Percentiles rank a stretch among this genome's conserved stretches.
Conservation (phyloP, 2,329 filamentous ascomycete genomes). For the Pyrenophora seminiperda region DNA sequence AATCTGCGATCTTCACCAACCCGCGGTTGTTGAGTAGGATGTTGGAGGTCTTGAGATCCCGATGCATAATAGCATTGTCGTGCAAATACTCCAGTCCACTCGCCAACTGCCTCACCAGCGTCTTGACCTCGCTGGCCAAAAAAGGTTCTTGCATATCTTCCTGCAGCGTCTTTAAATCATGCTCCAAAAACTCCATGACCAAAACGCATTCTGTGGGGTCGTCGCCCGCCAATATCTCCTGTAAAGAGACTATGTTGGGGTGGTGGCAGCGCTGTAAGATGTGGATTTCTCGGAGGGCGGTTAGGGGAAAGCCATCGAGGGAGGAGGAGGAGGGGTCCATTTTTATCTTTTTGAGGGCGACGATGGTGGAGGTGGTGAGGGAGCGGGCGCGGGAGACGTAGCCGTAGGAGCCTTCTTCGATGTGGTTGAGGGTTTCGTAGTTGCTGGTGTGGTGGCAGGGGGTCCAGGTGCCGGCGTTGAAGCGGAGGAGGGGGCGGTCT, state of each 20-base stretch:
- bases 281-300: constrained; percentile 90
- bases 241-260: constrained; percentile 78
- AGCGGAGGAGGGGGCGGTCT: constrained; percentile 69
- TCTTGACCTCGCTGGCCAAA: constrained; percentile 89
- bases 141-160: constrained; percentile 96
- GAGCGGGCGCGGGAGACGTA: constrained; percentile 87
- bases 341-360: constrained; percentile 93
- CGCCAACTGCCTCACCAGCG: constrained; percentile 80
- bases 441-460: constrained; percentile 79
- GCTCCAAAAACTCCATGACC: constrained; percentile 96
- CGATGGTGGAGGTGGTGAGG: constrained; percentile 73
- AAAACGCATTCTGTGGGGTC: constrained; percentile 74
- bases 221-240: constrained; percentile 82
- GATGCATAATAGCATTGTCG: constrained; percentile 77
- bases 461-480: constrained; percentile 71
- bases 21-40: constrained; percentile 95
- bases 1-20: constrained; percentile 93
- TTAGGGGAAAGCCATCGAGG: constrained; percentile 86
- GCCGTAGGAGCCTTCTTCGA: constrained; percentile 96
- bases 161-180: constrained; percentile 91
- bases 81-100: constrained; percentile 86
- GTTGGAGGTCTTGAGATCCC: constrained; percentile 48
- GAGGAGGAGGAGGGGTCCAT: constrained; percentile 66
- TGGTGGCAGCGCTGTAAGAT: constrained; percentile 82
- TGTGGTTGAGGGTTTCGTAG: constrained; percentile 92